These are phyloP conservation scores for Gorgonomyces haynaldii DNA, from an alignment of 192 early-diverging fungal species.

Conservation along the genomic window DNA sequence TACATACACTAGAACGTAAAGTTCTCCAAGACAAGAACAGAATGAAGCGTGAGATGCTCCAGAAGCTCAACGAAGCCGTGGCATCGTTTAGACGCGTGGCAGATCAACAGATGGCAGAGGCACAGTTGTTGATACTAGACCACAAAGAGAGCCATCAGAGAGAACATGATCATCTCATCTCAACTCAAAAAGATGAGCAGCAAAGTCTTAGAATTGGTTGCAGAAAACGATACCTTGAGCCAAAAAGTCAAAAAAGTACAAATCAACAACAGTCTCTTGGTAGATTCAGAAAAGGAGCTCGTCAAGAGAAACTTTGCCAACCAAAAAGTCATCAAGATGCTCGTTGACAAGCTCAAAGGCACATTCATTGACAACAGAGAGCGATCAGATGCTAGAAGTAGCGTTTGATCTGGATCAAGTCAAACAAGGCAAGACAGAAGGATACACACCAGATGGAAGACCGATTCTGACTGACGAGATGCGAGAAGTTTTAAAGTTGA, in stretches of 20 bases:
- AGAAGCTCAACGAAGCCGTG: constrained; percentile 50
- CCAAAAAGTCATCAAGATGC: constrained; percentile 44
- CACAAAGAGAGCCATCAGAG: constrained; percentile 49
- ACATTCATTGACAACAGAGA: constrained; percentile 17
- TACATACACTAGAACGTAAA: constrained; percentile 47
- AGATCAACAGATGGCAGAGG: constrained; percentile 55
- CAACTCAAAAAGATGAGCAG: constrained; percentile 47
- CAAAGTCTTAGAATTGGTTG: constrained; percentile 37
- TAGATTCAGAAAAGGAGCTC: constrained; percentile 37
- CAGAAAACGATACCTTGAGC: constrained; percentile 40
- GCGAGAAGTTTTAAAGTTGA: background rate
- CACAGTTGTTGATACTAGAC: constrained; percentile 20
- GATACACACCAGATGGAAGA: constrained; percentile 3
- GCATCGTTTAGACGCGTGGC: constrained; percentile 42
- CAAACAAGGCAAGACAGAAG: background rate
- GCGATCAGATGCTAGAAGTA: constrained; percentile 43
- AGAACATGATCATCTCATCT: constrained; percentile 48
- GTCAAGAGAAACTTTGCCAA: constrained; percentile 45
- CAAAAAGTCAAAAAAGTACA: constrained; percentile 30
- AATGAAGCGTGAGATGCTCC: constrained; percentile 50
- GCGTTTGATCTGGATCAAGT: constrained; percentile 23
- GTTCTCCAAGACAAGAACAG: constrained; percentile 47
- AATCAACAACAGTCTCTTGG: constrained; percentile 27
- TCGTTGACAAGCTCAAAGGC: constrained; percentile 46
- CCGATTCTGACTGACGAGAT: constrained; percentile 7